Conservation (phyloP, 148 eudicot species). For the Amaranthus cruentus region DNA sequence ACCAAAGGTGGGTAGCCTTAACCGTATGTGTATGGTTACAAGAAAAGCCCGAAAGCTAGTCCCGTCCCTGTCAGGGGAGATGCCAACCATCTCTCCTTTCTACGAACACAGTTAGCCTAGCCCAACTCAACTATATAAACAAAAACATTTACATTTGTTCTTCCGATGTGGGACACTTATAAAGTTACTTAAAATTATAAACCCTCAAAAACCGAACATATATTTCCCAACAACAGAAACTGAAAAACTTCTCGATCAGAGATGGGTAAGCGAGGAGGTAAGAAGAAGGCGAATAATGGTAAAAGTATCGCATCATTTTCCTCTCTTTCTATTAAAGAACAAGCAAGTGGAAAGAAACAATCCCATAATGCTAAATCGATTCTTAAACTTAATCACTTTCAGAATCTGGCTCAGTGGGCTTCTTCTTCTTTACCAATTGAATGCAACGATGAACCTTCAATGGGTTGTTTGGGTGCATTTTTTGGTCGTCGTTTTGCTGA, state of each 20-base stretch:
- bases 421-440: constrained; percentile 29
- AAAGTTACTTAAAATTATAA: not conserved
- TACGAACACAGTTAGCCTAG: not conserved
- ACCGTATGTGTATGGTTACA: constrained; percentile 28
- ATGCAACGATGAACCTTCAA: constrained; percentile 4
- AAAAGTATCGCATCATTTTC: not conserved
- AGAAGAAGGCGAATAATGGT: constrained; percentile 22
- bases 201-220: not conserved
- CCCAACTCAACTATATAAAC: not conserved
- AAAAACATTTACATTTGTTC: accelerated
- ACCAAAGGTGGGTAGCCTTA: constrained; percentile 30
- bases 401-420: constrained; percentile 59
- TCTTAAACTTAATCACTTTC: constrained; percentile 61
- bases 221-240: constrained; percentile 10
- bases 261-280: constrained; percentile 56
- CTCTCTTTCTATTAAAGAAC: constrained; percentile 53
- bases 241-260: not conserved
- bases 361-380: constrained; percentile 43
- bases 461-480: constrained; percentile 51
- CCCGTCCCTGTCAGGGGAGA: constrained; percentile 49
- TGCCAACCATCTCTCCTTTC: constrained; percentile 40
- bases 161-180: constrained; percentile 8
- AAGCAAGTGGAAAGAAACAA: constrained; percentile 52
- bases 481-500: constrained; percentile 54
- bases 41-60: constrained; percentile 25